Evolutionary conservation across 345 rosid species (phyloP).

Genomic region (Microcos paniculata): DNA sequence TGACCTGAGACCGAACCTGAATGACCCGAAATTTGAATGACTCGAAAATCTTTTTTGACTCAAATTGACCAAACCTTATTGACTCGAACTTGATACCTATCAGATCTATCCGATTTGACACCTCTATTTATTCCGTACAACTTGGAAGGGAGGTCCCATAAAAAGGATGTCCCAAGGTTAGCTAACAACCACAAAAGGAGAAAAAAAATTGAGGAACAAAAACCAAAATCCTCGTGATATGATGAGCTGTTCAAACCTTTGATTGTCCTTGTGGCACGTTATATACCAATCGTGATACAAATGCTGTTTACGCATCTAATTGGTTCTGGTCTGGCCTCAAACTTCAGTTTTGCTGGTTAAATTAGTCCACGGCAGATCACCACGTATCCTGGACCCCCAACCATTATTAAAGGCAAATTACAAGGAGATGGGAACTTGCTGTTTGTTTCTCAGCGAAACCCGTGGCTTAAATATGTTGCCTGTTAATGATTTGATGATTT

Average conservation of each 20-base stretch:
- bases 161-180: background rate
- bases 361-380: background rate
- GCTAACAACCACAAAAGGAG: background rate
- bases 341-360: background rate
- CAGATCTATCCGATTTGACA: no score
- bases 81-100: no score
- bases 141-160: no score
- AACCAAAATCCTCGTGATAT: background rate
- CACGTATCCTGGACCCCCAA: background rate
- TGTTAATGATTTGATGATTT: no score
- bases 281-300: background rate
- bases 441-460: background rate
- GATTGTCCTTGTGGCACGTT: background rate
- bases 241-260: background rate
- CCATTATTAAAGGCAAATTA: background rate
- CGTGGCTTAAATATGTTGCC: no score
- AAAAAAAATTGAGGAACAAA: background rate
- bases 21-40: no score
- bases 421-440: background rate
- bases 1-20: no score
- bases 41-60: no score
- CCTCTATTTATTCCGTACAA: no score
- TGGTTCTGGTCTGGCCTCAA: background rate
- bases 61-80: no score
- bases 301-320: background rate